Percentiles rank a stretch among this genome's conserved stretches.
Conservation (phyloP, 176 grass and related monocot species). For the Eragrostis curvula region DNA sequence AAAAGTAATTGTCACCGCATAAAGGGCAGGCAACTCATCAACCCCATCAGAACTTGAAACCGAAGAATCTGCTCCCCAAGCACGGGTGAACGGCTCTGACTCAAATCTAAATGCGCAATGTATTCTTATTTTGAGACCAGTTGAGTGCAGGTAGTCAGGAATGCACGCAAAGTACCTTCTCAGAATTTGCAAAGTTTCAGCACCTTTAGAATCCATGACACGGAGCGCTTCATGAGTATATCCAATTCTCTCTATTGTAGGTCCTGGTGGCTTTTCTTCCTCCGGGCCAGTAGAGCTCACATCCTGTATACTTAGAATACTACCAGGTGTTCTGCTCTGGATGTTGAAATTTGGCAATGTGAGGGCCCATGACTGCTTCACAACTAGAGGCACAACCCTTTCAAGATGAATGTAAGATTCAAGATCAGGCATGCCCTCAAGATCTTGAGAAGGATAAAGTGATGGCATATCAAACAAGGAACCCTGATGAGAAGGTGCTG, state of each 20-base stretch:
- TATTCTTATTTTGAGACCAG: conserved; percentile 86
- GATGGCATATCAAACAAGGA: conserved; percentile 76
- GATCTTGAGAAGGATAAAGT: conserved; percentile 48
- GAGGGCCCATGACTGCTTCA: conserved; percentile 87
- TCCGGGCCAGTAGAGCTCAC: conserved; percentile 47
- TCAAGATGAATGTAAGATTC: conserved; percentile 86
- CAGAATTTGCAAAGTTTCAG: conserved; percentile 71
- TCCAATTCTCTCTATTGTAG: conserved; percentile 51
- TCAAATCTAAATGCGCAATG: conserved; percentile 83
- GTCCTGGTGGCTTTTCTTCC: conserved; percentile 47
- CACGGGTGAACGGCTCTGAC: conserved; percentile 67
- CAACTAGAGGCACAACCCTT: conserved; percentile 68
- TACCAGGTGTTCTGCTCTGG: conserved; percentile 49
- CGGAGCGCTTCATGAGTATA: conserved; percentile 58
- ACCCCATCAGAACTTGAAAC: conserved; percentile 52
- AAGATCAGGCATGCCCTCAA: conserved; percentile 55
- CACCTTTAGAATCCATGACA: conserved; percentile 79
- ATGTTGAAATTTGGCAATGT: conserved; percentile 63
- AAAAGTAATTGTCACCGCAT: conserved; percentile 75
- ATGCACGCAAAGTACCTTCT: conserved; percentile 75
- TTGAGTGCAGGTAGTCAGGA: conserved; percentile 72
- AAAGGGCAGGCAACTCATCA: conserved; percentile 71
- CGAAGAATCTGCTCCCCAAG: conserved; percentile 55
- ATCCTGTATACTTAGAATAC: conserved; percentile 60
- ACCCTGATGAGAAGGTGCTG: conserved; percentile 60